A percentile compares a stretch with the other conserved stretches of the same genome.
These are phyloP conservation scores for Starmerella vitae DNA, from an alignment of 805 yeast genomes.

Conservation along the genomic window DNA sequence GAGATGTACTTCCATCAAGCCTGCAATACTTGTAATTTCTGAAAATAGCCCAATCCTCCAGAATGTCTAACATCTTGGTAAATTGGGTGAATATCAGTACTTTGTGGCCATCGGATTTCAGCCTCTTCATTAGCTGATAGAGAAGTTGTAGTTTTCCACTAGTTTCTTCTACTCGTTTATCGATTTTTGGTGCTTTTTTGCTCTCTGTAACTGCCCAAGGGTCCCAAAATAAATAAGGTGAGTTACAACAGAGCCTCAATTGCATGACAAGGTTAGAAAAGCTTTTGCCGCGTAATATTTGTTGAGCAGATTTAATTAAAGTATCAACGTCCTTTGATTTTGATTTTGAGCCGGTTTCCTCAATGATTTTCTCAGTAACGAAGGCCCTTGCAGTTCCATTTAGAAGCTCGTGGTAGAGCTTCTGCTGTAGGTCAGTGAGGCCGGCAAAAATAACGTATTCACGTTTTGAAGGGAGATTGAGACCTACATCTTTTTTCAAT, in stretches of 20 bases:
- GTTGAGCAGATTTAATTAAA: constrained; percentile 22
- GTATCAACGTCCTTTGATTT: constrained; percentile 25
- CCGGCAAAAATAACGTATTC: constrained; percentile 73
- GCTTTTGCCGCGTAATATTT: constrained; percentile 37
- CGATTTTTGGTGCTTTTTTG: constrained; percentile 31
- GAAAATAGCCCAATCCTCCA: constrained; percentile 58
- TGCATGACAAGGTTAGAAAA: constrained; percentile 70
- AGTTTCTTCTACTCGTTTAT: constrained; percentile 34
- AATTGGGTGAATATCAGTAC: constrained; percentile 79
- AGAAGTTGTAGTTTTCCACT: constrained; percentile 66
- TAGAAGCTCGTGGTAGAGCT: constrained; percentile 42
- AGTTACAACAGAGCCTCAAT: constrained; percentile 66
- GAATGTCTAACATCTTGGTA: constrained; percentile 62
- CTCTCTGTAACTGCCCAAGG: constrained; percentile 39
- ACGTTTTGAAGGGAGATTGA: constrained; percentile 68
- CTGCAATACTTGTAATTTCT: constrained; percentile 39
- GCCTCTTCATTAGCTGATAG: constrained; percentile 43
- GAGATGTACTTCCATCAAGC: constrained; percentile 64
- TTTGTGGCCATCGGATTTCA: constrained; percentile 46
- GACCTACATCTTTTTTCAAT: constrained; percentile 58
- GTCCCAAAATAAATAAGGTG: constrained; percentile 71
- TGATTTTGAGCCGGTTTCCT: not conserved
- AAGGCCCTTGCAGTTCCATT: constrained; percentile 28
- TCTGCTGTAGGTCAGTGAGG: constrained; percentile 47
- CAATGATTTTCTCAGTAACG: constrained; percentile 22